Evolutionary conservation across 352 stramenopile genomes (phyloP).

Genomic region (Aphanomyces stellatus): DNA sequence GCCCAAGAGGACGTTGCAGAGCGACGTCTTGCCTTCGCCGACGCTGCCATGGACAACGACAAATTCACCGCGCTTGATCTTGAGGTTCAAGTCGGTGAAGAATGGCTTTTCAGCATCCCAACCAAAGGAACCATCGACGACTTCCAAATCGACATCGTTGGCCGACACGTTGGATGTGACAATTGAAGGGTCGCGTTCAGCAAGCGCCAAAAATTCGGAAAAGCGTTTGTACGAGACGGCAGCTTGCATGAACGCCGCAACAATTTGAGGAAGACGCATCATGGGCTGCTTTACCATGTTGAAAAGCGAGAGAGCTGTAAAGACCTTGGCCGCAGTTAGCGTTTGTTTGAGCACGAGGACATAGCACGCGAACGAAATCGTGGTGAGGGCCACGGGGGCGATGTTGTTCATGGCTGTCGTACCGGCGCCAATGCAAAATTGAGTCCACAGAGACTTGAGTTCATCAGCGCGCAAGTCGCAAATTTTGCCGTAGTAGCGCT

Average conservation of each 20-base stretch:
- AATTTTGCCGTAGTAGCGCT: slow-evolving; percentile 31
- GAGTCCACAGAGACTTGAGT: not conserved
- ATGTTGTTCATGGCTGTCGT: slow-evolving; percentile 19
- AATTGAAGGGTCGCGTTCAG: slow-evolving; percentile 14
- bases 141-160: slow-evolving; percentile 26
- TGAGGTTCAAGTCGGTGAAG: slow-evolving; percentile 31
- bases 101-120: slow-evolving; percentile 28
- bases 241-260: slow-evolving; percentile 21
- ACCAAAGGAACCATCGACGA: slow-evolving; percentile 48
- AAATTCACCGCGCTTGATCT: slow-evolving; percentile 35
- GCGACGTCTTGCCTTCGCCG: slow-evolving; percentile 42
- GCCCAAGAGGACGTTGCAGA: slow-evolving; percentile 41
- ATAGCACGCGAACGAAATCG: slow-evolving; percentile 21
- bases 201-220: slow-evolving; percentile 21
- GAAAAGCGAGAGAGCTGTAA: slow-evolving; percentile 23
- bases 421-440: slow-evolving; percentile 12
- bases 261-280: slow-evolving; percentile 16
- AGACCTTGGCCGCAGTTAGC: slow-evolving; percentile 23
- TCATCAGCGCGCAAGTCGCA: slow-evolving; percentile 31
- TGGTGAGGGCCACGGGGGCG: slow-evolving; percentile 22
- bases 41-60: slow-evolving; percentile 40
- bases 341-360: slow-evolving; percentile 15
- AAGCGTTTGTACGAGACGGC: slow-evolving; percentile 26
- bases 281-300: slow-evolving; percentile 24
- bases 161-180: slow-evolving; percentile 1